Base-by-base conservation (phyloP, 139 green algal species). In the Tetraselmis chui region DNA sequence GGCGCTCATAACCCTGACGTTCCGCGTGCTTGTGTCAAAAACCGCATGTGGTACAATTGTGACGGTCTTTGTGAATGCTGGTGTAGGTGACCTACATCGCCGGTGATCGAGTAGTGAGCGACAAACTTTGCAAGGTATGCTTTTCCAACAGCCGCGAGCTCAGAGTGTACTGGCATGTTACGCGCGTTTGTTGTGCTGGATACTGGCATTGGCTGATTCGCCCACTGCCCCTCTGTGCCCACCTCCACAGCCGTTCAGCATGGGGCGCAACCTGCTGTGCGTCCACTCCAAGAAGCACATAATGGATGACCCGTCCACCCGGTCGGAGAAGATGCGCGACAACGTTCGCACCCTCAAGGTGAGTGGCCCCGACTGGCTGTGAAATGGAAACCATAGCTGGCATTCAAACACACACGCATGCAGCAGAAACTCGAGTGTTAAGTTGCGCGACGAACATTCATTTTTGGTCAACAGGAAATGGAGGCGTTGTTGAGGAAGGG, bases 221-320 rank as follows among this genome's bases (percentile, higher is more conserved):
- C n/a, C n/a, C n/a, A n/a, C n/a, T n/a, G n/a, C n/a, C n/a, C n/a
- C n/a, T n/a, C n/a, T n/a, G n/a, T n/a, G n/a, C n/a, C n/a, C n/a
- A n/a, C n/a, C n/a, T 67, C 11, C 18, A 18, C 45, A 67, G 83
- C 97, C 97, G 45, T 99, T 99, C 94, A 96, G 90, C 84, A 99
- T 99, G 96, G 97, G 97, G 30, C 93, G 97, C 84, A 99, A 99
- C 91, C 91, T 99, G 25, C 98, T 99, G 81, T 99, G 97, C 86
- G 95, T 99, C 75, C 92, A 99, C 89, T 97, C 92, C 77, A 99
- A 98, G 91, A 98, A 98, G 88, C 95, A 97, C 89, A 91, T 99
- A 81, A 91, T 97, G 84, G 95, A 99, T 82, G 85, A 92, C 23
- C 97, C 97, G 1, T 93, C 95, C 85, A 87, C 95, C 5, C 96